Evolutionary conservation across 1,139 yeast genomes (phyloP).

Genomic region (Geotrichum armillariae): DNA sequence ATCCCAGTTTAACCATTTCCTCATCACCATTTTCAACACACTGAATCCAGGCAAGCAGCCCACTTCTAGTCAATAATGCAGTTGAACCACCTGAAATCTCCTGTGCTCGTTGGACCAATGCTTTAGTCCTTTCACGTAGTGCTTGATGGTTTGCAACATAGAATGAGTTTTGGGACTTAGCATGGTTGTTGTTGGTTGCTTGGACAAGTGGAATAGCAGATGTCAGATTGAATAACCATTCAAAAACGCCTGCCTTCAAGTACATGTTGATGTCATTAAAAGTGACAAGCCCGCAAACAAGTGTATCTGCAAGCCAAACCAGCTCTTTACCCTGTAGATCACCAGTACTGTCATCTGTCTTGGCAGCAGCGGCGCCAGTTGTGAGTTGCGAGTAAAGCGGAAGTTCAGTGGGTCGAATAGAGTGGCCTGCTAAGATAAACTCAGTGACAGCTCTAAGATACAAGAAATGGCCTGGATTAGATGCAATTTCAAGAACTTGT

Average conservation of each 20-base stretch:
- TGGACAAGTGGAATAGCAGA: conserved; percentile 44
- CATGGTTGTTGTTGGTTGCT: conserved; percentile 12
- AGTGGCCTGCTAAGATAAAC: conserved; percentile 49
- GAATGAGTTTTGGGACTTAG: conserved; percentile 17
- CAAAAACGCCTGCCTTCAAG: conserved; percentile 56
- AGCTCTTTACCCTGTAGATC: conserved; percentile 51
- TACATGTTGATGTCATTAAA: conserved; percentile 54
- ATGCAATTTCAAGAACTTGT: conserved; percentile 54
- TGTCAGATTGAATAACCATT: conserved; percentile 59
- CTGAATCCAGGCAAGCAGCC: conserved; percentile 46
- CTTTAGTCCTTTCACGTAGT: conserved; percentile 44
- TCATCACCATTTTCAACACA: conserved; percentile 7
- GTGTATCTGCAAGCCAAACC: conserved; percentile 60
- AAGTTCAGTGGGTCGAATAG: conserved; percentile 54
- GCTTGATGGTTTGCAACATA: conserved; percentile 19
- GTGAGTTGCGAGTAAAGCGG: conserved; percentile 58
- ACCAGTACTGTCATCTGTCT: conserved; percentile 43
- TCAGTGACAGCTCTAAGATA: conserved; percentile 61
- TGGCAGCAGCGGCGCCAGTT: conserved; percentile 42
- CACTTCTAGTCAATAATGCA: conserved; percentile 62
- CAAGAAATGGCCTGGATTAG: conserved; percentile 68
- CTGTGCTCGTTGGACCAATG: conserved; percentile 53
- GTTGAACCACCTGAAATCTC: conserved; percentile 61
- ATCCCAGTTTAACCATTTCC: conserved; percentile 45
- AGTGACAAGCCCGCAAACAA: conserved; percentile 50